A percentile compares a stretch with the other conserved stretches of the same genome.
Conservation (phyloP, 495 filamentous ascomycete species). For the Trichoderma virens region DNA sequence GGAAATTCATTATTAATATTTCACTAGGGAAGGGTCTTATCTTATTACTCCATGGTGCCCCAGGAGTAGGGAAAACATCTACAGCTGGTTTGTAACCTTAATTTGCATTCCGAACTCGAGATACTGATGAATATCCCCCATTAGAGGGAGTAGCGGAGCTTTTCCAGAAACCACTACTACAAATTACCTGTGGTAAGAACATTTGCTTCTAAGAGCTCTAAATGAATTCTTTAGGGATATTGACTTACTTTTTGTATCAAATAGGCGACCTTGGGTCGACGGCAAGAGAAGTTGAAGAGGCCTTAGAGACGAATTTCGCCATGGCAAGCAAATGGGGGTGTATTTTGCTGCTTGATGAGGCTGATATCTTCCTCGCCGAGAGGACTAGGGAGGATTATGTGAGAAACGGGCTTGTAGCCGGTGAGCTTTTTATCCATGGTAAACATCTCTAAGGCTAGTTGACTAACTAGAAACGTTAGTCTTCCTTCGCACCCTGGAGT, state of each 20-base stretch:
- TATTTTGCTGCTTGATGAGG: constrained; percentile 34
- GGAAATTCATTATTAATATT: neutral
- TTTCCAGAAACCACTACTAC: constrained; percentile 18
- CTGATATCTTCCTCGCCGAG: constrained; percentile 36
- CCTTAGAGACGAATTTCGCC: constrained; percentile 31
- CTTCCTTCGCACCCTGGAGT: constrained; percentile 51
- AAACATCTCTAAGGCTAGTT: constrained; percentile 9
- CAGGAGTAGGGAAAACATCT: constrained; percentile 36
- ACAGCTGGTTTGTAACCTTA: constrained; percentile 27
- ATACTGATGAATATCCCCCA: too few relatives aligned
- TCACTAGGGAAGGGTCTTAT: constrained; percentile 31
- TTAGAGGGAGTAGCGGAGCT: constrained; percentile 18
- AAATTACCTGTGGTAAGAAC: constrained; percentile 20
- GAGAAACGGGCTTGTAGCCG: constrained; percentile 32
- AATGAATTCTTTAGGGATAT: constrained; percentile 18
- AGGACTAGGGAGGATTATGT: constrained; percentile 26
- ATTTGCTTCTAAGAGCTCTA: too few relatives aligned
- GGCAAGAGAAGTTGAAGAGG: constrained; percentile 29
- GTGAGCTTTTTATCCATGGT: too few relatives aligned
- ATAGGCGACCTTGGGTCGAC: constrained; percentile 37
- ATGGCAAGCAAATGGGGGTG: constrained; percentile 30
- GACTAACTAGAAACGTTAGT: constrained; percentile 29
- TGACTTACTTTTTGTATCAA: constrained; percentile 13
- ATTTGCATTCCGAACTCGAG: too few relatives aligned
- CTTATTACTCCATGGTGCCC: constrained; percentile 38